These are phyloP conservation scores for Umbelopsis sp. DNA, from an alignment of 192 early-diverging fungal genomes.

Conservation along the genomic window DNA sequence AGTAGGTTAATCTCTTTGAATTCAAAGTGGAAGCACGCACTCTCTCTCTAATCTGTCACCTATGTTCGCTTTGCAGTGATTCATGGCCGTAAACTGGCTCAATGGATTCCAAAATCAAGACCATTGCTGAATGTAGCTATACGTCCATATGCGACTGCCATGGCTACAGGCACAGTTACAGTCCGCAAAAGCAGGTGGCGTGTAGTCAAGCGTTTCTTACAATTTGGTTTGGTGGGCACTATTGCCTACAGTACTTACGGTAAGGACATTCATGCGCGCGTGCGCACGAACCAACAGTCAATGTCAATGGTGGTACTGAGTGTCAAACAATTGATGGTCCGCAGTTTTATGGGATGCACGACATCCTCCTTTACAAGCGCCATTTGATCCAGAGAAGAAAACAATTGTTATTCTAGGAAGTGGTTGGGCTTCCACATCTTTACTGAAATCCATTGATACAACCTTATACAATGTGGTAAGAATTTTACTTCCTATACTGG, in stretches of 20 bases:
- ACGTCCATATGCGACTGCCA: neutral
- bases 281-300: no score
- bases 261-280: neutral
- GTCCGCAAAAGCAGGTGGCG: conserved; percentile 19
- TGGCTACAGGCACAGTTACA: neutral
- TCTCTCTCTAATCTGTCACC: neutral
- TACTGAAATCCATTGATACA: conserved; percentile 22
- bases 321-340: conserved; percentile 7
- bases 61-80: neutral
- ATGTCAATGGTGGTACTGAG: neutral
- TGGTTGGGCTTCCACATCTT: conserved; percentile 23
- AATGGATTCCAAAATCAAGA: neutral
- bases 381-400: conserved; percentile 43
- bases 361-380: conserved; percentile 37
- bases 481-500: neutral
- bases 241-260: conserved; percentile 26
- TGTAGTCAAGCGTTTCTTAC: neutral
- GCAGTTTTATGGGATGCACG: conserved; percentile 25
- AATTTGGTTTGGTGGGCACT: conserved; percentile 21
- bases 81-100: neutral
- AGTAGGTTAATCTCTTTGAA: neutral
- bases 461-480: conserved; percentile 22
- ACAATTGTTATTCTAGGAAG: conserved; percentile 22
- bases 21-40: neutral
- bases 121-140: neutral